Base-by-base conservation (phyloP, 768 basidiomycete species). In the Collybia mongolica region DNA sequence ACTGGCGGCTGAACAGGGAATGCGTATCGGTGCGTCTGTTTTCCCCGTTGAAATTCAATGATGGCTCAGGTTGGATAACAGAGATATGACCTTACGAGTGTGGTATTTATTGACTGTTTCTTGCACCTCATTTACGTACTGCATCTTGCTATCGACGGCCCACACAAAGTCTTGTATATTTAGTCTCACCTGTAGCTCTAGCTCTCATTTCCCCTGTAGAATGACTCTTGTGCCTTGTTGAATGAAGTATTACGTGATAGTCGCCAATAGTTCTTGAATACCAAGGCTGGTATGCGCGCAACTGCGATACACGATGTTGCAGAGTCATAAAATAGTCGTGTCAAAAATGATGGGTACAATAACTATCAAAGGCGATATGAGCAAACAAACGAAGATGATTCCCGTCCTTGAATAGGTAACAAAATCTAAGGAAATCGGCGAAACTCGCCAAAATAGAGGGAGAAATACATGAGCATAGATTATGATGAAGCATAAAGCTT, bases 401-500 rank as follows among this genome's bases (percentile, higher is more conserved):
- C 57, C 63, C 57, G 59, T 66, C 65, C 69, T 57, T 28, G 24
- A 65, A 64, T 70, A 68, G 66, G 64, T 68, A 59, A 56, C 45
- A 54, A 56, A 61, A 59, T 71, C 65, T 70, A 71, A 62, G 32
- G 11, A 32, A 56, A 64, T 53, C 56, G 55, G 61, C 52, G 53
- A 43, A 52, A 53, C 46, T 40, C 48, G 44, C 51, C 53, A 49
- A 39, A 51, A 47, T 44, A 55, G 37, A 40, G 41, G 32, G 29
- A 17, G 12, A 44, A 45, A 54, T 38, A 42, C 8, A 28, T 32
- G 42, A 14, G 35, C 54, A 7, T 26, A 55, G 53, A 69, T 76
- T 76, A 91, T 71, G 88, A 92, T 61, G 88, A 89, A 54, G 90
- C 88, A 66, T 90, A 97, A 22, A 98, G 74, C 68, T 93, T 93